A percentile compares a stretch with the other conserved stretches of the same genome.
Conservation (phyloP, 2,329 filamentous ascomycete species). For the Fusarium graminum region DNA sequence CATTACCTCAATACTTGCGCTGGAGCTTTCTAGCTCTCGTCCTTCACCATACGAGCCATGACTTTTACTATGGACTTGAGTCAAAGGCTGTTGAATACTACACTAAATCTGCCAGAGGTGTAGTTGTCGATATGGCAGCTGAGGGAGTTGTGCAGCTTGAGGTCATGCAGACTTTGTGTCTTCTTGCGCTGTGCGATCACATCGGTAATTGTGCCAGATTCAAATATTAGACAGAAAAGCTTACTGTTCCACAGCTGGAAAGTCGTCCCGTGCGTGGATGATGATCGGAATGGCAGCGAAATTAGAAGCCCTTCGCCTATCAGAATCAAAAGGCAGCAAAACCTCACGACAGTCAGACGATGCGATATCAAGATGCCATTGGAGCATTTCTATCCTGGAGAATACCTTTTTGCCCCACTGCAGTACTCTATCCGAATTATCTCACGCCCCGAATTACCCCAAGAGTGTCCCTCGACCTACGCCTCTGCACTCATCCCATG, state of each 20-base stretch:
- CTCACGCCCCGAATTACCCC: slow-evolving; percentile 25
- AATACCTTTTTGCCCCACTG: slow-evolving; percentile 34
- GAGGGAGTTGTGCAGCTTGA: slow-evolving; percentile 32
- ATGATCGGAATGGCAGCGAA: slow-evolving; percentile 42
- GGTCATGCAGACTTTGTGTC: slow-evolving; percentile 38
- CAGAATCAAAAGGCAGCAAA: background rate
- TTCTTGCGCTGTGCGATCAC: slow-evolving; percentile 41
- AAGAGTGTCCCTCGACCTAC: slow-evolving; percentile 30
- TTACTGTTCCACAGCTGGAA: slow-evolving; percentile 16
- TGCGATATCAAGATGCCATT: slow-evolving; percentile 32
- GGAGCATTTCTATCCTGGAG: slow-evolving; percentile 39
- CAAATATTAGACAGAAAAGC: rapidly evolving
- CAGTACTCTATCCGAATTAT: background rate
- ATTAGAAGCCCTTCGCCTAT: slow-evolving; percentile 34
- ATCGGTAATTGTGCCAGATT: slow-evolving; percentile 11
- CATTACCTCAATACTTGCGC: slow-evolving; percentile 39
- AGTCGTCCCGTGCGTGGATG: slow-evolving; percentile 43
- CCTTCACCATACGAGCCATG: slow-evolving; percentile 23
- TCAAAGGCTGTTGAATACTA: slow-evolving; percentile 44
- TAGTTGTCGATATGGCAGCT: slow-evolving; percentile 35
- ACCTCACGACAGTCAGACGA: slow-evolving; percentile 6
- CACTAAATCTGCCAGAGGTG: slow-evolving; percentile 27
- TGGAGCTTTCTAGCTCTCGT: slow-evolving; percentile 40
- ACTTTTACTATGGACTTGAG: slow-evolving; percentile 36
- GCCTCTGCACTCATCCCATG: slow-evolving; percentile 5